Conservation (phyloP, 139 green algal species). For the Coelastrella sp. region DNA sequence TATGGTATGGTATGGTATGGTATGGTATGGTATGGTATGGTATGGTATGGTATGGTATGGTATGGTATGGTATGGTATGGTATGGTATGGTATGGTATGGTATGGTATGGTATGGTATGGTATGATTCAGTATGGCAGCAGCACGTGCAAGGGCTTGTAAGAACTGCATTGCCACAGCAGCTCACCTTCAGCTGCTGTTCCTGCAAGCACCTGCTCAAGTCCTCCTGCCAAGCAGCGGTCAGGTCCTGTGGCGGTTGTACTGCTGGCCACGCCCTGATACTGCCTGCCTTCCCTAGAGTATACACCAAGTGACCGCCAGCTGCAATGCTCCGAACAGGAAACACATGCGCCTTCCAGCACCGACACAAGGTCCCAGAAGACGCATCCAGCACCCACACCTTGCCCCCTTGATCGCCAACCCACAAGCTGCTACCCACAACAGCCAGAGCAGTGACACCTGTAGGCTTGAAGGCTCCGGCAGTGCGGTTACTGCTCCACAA, state of each 20-base stretch:
- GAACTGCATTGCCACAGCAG: no score
- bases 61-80: no score
- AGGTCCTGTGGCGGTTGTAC: slow-evolving; percentile 10
- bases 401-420: slow-evolving; percentile 71
- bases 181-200: neutral
- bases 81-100: no score
- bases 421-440: slow-evolving; percentile 65
- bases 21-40: neutral
- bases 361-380: neutral
- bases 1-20: neutral
- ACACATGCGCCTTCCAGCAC: slow-evolving; percentile 70
- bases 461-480: neutral
- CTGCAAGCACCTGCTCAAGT: slow-evolving; percentile 4
- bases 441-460: slow-evolving; percentile 54
- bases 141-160: no score
- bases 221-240: slow-evolving; percentile 40
- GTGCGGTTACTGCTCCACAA: slow-evolving; percentile 38
- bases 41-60: no score
- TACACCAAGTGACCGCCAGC: slow-evolving; percentile 62
- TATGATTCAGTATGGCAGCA: no score
- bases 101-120: no score
- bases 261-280: slow-evolving; percentile 72
- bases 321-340: slow-evolving; percentile 59
- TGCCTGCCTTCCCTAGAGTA: slow-evolving; percentile 72
- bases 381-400: slow-evolving; percentile 52